Conservation (phyloP, 495 filamentous ascomycete genomes). For the Penicillium taxi region DNA sequence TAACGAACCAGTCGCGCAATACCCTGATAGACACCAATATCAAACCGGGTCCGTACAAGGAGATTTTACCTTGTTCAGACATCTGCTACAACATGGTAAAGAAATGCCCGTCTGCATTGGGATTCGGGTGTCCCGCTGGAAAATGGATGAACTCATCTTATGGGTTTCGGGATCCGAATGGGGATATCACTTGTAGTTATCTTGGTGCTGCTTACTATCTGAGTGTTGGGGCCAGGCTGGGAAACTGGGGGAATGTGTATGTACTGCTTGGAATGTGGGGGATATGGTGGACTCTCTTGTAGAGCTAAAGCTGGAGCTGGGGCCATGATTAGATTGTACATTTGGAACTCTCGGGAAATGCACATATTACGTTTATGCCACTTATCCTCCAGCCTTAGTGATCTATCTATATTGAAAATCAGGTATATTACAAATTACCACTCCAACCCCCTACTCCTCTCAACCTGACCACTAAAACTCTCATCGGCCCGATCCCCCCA, state of each 20-base stretch:
- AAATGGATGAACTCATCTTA: slow-evolving; percentile 59
- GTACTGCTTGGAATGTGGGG: slow-evolving; percentile 12
- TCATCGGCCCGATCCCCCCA: slow-evolving; percentile 28
- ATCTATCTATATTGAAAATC: too few relatives aligned
- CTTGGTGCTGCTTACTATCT: slow-evolving; percentile 48
- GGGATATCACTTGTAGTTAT: slow-evolving; percentile 50
- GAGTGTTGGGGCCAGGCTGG: slow-evolving; percentile 21
- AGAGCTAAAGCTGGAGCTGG: slow-evolving; percentile 3
- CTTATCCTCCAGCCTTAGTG: neutral
- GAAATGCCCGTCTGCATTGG: slow-evolving; percentile 71
- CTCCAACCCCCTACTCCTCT: slow-evolving; percentile 11
- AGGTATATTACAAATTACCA: slow-evolving; percentile 12
- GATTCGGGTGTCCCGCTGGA: slow-evolving; percentile 66
- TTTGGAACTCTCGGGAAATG: neutral
- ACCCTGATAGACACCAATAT: slow-evolving; percentile 60
- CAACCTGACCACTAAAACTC: slow-evolving; percentile 17
- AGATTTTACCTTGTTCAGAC: slow-evolving; percentile 77
- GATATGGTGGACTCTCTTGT: slow-evolving; percentile 9
- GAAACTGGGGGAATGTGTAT: slow-evolving; percentile 9
- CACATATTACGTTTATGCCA: neutral
- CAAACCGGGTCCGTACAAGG: slow-evolving; percentile 84
- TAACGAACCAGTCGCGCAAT: slow-evolving; percentile 54
- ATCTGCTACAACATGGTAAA: slow-evolving; percentile 76
- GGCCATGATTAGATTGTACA: too few relatives aligned
- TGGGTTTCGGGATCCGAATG: slow-evolving; percentile 38